Evolutionary conservation across 2,329 filamentous ascomycete genomes (phyloP).

Genomic region (Paraphoma sp.): DNA sequence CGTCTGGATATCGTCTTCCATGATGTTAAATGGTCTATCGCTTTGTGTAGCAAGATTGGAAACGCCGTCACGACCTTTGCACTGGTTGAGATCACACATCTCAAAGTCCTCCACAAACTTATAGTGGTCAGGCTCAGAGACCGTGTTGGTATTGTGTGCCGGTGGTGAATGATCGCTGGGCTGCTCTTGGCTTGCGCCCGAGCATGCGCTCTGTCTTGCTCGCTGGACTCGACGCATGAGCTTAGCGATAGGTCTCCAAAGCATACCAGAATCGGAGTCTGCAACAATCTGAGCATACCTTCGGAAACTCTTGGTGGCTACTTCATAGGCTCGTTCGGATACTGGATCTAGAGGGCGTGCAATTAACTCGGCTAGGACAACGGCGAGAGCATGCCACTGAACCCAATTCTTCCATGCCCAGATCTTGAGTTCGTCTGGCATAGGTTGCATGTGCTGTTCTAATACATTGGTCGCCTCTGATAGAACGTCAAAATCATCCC

Average conservation of each 20-base stretch:
- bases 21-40: too few relatives aligned
- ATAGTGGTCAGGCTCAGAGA: not conserved
- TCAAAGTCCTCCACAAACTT: not conserved
- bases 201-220: not conserved
- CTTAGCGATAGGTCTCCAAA: slow-evolving; percentile 20
- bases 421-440: slow-evolving; percentile 2
- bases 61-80: not conserved
- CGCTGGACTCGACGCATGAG: slow-evolving; percentile 15
- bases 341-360: not conserved
- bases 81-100: not conserved
- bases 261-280: slow-evolving; percentile 13
- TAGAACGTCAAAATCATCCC: slow-evolving; percentile 13
- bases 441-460: slow-evolving; percentile 7
- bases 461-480: slow-evolving; percentile 6
- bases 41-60: not conserved
- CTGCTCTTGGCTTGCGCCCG: not conserved
- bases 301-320: slow-evolving; percentile 3
- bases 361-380: slow-evolving; percentile 15
- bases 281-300: slow-evolving; percentile 13
- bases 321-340: slow-evolving; percentile 6
- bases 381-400: slow-evolving; percentile 20
- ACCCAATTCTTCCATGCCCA: slow-evolving; percentile 24
- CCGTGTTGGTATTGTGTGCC: not conserved
- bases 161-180: not conserved
- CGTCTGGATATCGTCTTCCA: not conserved